These are phyloP conservation scores for Firmiana major DNA, from an alignment of 345 rosid species.

Conservation along the genomic window DNA sequence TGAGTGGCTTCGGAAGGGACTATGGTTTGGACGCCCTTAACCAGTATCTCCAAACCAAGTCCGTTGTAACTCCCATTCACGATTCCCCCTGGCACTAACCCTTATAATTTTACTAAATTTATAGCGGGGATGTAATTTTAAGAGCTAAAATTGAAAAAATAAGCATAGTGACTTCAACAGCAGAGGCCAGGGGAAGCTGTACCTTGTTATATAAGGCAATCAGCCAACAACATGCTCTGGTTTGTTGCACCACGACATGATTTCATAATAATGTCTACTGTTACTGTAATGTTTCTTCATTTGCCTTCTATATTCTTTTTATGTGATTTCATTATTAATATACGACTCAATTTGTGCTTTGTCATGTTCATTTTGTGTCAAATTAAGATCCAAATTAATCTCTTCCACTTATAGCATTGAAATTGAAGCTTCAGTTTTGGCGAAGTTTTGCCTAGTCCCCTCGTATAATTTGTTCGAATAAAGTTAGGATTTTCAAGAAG, in stretches of 20 bases:
- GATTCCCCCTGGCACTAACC: constrained; percentile 67
- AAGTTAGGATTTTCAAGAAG: too few species aligned
- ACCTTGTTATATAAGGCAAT: not conserved
- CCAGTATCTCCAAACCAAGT: constrained; percentile 57
- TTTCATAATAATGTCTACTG: not conserved
- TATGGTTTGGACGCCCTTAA: constrained; percentile 57
- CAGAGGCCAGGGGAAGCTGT: not conserved
- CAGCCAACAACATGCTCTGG: not conserved
- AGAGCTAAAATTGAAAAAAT: not conserved
- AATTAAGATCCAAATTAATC: too few species aligned
- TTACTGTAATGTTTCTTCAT: too few species aligned
- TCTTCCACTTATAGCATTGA: too few species aligned
- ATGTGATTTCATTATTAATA: too few species aligned
- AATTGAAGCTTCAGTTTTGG: too few species aligned
- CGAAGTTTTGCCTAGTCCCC: too few species aligned
- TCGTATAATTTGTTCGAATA: too few species aligned
- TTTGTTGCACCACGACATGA: not conserved
- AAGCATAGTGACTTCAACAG: not conserved
- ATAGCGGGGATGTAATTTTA: not conserved
- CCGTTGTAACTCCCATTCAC: constrained; percentile 60
- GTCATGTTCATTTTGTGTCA: too few species aligned
- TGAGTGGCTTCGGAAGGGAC: constrained; percentile 71
- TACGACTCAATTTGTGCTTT: too few species aligned
- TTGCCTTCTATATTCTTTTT: not conserved
- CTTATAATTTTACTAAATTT: not conserved